Evolutionary conservation across 2,329 filamentous ascomycete genomes (phyloP).

Genomic region (Calonectria honghensis): DNA sequence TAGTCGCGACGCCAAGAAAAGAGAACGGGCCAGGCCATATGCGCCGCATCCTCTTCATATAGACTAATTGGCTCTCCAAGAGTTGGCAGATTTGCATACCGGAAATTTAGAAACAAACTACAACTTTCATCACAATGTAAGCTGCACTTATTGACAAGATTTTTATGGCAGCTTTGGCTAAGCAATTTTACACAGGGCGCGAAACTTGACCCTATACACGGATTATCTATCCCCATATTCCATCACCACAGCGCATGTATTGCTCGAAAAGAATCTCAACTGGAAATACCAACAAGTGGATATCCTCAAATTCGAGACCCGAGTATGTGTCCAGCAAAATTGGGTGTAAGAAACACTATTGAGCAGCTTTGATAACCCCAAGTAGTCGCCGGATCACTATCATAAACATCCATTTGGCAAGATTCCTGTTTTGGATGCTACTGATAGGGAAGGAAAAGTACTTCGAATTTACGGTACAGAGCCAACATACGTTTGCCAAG

Average conservation of each 20-base stretch:
- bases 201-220: background rate
- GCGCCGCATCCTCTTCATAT: background rate
- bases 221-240: slow-evolving; percentile 3
- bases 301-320: slow-evolving; percentile 3
- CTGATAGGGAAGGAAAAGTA: background rate
- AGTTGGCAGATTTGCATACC: background rate
- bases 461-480: background rate
- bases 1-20: background rate
- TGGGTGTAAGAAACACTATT: background rate
- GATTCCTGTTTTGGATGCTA: background rate
- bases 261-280: background rate
- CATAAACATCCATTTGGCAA: background rate
- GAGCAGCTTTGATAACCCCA: background rate
- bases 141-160: too few species aligned
- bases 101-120: too few species aligned
- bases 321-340: background rate
- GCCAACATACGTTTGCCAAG: too few species aligned
- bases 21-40: background rate
- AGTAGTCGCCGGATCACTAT: background rate
- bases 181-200: background rate
- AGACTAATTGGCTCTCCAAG: background rate
- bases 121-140: background rate
- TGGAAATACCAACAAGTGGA: slow-evolving; percentile 6
- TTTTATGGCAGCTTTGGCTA: too few species aligned
- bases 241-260: background rate